These are phyloP conservation scores for Sphaceloma murrayae DNA, from an alignment of 2,329 filamentous ascomycete species.

Conservation along the genomic window DNA sequence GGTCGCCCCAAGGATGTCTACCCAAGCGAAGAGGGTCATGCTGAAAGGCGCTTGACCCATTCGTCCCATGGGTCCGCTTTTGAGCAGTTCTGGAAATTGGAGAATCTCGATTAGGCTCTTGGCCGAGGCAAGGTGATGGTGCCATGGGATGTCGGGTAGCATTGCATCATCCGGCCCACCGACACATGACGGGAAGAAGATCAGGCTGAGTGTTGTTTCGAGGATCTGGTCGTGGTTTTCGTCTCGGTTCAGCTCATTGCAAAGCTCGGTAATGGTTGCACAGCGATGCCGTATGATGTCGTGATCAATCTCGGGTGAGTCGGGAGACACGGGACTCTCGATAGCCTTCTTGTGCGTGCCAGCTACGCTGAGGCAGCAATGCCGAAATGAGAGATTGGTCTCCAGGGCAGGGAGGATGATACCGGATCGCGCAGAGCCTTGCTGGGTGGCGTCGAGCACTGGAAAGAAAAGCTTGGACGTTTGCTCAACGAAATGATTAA, in stretches of 20 bases:
- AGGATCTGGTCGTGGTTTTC: slow-evolving; percentile 79
- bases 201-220: slow-evolving; percentile 86
- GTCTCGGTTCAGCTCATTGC: slow-evolving; percentile 69
- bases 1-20: slow-evolving; percentile 89
- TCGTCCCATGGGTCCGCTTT: slow-evolving; percentile 38
- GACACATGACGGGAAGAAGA: slow-evolving; percentile 91
- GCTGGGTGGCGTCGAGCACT: slow-evolving; percentile 80
- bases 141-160: slow-evolving; percentile 88
- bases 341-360: slow-evolving; percentile 86
- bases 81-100: slow-evolving; percentile 57
- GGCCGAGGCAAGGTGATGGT: slow-evolving; percentile 90
- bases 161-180: slow-evolving; percentile 67
- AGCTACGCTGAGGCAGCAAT: slow-evolving; percentile 89
- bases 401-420: slow-evolving; percentile 81
- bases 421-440: slow-evolving; percentile 68
- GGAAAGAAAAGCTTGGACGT: slow-evolving; percentile 87
- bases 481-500: slow-evolving; percentile 84
- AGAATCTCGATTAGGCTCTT: slow-evolving; percentile 78
- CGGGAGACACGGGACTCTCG: slow-evolving; percentile 35
- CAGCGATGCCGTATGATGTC: slow-evolving; percentile 91
- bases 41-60: slow-evolving; percentile 66
- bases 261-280: slow-evolving; percentile 76
- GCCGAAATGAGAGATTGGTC: slow-evolving; percentile 84
- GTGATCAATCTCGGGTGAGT: slow-evolving; percentile 50
- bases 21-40: slow-evolving; percentile 91